Base-by-base conservation (phyloP, 768 basidiomycete genomes). In the Tylopilus balloui region DNA sequence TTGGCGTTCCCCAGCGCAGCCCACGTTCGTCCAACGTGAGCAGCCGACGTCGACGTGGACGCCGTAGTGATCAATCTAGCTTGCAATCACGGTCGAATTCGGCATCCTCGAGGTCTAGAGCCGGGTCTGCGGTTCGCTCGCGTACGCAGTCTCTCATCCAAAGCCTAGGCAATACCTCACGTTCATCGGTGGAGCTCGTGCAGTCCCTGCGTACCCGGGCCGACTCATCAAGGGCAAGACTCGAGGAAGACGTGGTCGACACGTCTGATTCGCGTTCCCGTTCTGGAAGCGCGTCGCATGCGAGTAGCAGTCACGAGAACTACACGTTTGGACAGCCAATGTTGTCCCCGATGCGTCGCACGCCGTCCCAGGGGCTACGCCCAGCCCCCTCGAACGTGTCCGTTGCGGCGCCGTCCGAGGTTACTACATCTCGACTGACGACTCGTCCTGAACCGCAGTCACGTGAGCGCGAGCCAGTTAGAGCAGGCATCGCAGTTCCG, bases 321-420 rank as follows among this genome's bases (percentile, higher is more conserved):
- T 76, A 87, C 62, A 89, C 87, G 9, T 90, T 89, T 66, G 88
- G 88, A 12, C 76, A 80, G 34, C 74, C 74, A 0, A 67, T 82
- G 63, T 62, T 74, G 47, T 62, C 40, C 7, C 63, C 63, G 10
- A 63, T 63, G 63, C 51, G 20, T 21, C 52, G 45, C 13, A 19
- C 34, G 27, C 56, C 64, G 5, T 49, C 59, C 0, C 60, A 49
- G 13, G 58, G 60, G 7, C 45, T 59, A 20, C 60, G 60, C 10
- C 42, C 50, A 1, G 28, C 48, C 5, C 3, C 49, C 8, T 66
- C 66, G 11, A 55, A 48, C 11, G 23, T 54, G 4, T 66, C 65
- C n/a, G 17, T 58, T 15, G 55, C 64, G 29, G 54, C 50, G 14
- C 65, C 60, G 8, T 67, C 65, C 6, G 58, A 56, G 24, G 52